These are phyloP conservation scores for Camelina laxa DNA, from an alignment of 345 rosid species.

Conservation along the genomic window DNA sequence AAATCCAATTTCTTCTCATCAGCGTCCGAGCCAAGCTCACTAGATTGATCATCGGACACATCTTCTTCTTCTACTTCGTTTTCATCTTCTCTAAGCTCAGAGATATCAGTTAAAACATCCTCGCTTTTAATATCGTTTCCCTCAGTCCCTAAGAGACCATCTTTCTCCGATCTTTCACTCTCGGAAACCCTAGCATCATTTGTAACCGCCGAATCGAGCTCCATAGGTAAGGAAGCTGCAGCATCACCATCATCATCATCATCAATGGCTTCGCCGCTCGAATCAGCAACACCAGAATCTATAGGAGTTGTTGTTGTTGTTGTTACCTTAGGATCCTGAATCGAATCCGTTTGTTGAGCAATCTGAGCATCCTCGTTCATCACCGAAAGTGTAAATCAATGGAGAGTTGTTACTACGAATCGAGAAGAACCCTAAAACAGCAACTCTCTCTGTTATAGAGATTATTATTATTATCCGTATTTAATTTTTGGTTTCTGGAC, in stretches of 20 bases:
- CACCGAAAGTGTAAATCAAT: background rate
- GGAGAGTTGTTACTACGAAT: background rate
- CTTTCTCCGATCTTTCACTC: conserved; percentile 25
- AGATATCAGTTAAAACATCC: conserved; percentile 19
- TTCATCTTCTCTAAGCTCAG: background rate
- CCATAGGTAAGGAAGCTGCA: conserved; percentile 29
- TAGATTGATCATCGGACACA: conserved; percentile 43
- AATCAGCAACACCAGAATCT: conserved; percentile 23
- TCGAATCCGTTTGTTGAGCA: conserved; percentile 21
- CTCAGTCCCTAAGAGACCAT: conserved; percentile 12
- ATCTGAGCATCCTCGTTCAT: conserved; percentile 39
- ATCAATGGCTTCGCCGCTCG: conserved; percentile 5
- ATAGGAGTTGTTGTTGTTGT: background rate
- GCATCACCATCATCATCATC: background rate
- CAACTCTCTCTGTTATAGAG: background rate
- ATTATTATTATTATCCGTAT: background rate
- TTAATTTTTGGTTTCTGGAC: background rate
- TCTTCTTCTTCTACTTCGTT: conserved; percentile 31
- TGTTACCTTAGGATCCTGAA: conserved; percentile 25
- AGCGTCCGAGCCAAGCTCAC: conserved; percentile 40
- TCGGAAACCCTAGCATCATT: conserved; percentile 39
- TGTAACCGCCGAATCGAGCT: conserved; percentile 31
- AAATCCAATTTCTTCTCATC: conserved; percentile 29
- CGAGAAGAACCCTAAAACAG: conserved; percentile 25
- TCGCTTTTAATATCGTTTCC: conserved; percentile 30